Conservation (phyloP, 768 basidiomycete species). For the Glaciozyma martinii region DNA sequence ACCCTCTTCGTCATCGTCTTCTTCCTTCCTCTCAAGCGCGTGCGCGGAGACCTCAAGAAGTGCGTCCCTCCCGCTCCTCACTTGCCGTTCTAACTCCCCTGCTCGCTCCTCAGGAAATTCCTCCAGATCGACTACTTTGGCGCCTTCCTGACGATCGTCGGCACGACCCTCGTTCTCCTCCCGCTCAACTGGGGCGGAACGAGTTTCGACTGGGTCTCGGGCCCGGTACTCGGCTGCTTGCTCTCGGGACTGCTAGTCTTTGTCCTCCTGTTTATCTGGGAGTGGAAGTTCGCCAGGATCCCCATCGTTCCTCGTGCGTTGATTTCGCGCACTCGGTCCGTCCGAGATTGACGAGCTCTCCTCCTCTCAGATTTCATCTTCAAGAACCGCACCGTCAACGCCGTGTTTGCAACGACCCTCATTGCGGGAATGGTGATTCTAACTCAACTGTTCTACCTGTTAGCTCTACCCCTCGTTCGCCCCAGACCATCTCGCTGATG, state of each 20-base stretch:
- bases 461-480: slow-evolving; percentile 45
- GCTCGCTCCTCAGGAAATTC: slow-evolving; percentile 47
- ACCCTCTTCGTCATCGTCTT: slow-evolving; percentile 50
- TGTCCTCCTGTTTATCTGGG: slow-evolving; percentile 59
- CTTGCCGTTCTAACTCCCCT: background rate
- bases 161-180: slow-evolving; percentile 51
- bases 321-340: background rate
- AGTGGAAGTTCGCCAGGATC: slow-evolving; percentile 59
- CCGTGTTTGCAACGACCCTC: slow-evolving; percentile 16
- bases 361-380: slow-evolving; percentile 38
- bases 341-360: background rate
- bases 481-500: slow-evolving; percentile 47
- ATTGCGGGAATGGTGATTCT: slow-evolving; percentile 9
- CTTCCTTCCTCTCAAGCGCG: slow-evolving; percentile 60
- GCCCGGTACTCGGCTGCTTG: slow-evolving; percentile 55
- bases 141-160: slow-evolving; percentile 39
- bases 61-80: background rate
- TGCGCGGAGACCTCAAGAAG: slow-evolving; percentile 52
- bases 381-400: slow-evolving; percentile 33
- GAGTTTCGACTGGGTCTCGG: slow-evolving; percentile 62
- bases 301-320: slow-evolving; percentile 54
- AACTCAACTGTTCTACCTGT: slow-evolving; percentile 22
- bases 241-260: slow-evolving; percentile 50
- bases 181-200: slow-evolving; percentile 67
- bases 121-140: slow-evolving; percentile 43